Percentiles rank a stretch among this genome's conserved stretches.
phyloP scores from a whole-genome alignment of 768 basidiomycete genomes.

The Mycena kentingensis region DNA sequence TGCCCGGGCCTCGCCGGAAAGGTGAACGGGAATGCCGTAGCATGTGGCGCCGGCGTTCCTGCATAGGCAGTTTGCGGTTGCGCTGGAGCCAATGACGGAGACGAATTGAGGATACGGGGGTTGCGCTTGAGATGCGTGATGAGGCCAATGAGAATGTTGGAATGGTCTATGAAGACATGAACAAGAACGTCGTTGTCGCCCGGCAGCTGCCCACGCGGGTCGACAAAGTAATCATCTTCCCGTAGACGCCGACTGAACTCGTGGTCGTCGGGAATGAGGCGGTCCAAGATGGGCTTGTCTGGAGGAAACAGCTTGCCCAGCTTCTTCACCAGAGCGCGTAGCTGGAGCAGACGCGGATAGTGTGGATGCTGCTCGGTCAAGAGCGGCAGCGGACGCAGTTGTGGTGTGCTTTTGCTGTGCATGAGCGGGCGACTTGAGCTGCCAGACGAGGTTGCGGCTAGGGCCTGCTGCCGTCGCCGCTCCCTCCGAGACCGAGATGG shows the following conservation, averaged over 20 bases:
- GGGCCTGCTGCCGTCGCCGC: slow-evolving; percentile 19
- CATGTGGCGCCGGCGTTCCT: slow-evolving; percentile 11
- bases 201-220: slow-evolving; percentile 27
- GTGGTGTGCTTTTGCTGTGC: slow-evolving; percentile 24
- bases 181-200: slow-evolving; percentile 29
- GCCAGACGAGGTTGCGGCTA: slow-evolving; percentile 8
- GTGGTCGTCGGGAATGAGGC: slow-evolving; percentile 14
- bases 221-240: slow-evolving; percentile 25
- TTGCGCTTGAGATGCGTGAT: slow-evolving; percentile 67
- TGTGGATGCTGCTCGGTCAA: slow-evolving; percentile 18
- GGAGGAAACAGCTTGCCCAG: slow-evolving; percentile 26
- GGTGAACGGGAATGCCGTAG: slow-evolving; percentile 22
- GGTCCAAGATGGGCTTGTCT: slow-evolving; percentile 19
- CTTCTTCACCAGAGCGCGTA: slow-evolving; percentile 24
- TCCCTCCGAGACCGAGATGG: slow-evolving; percentile 20
- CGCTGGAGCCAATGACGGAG: neutral
- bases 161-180: slow-evolving; percentile 56
- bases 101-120: slow-evolving; percentile 33
- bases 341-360: slow-evolving; percentile 24
- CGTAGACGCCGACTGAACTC: slow-evolving; percentile 17
- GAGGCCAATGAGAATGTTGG: slow-evolving; percentile 86
- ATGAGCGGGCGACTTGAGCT: slow-evolving; percentile 16
- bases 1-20: slow-evolving; percentile 36
- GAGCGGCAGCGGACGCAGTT: slow-evolving; percentile 19
- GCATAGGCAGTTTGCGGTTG: slow-evolving; percentile 1